A percentile compares a stretch with the other conserved stretches of the same genome.
These are phyloP conservation scores for Boehmeria nivea DNA, from an alignment of 306 rosid species.

Conservation along the genomic window DNA sequence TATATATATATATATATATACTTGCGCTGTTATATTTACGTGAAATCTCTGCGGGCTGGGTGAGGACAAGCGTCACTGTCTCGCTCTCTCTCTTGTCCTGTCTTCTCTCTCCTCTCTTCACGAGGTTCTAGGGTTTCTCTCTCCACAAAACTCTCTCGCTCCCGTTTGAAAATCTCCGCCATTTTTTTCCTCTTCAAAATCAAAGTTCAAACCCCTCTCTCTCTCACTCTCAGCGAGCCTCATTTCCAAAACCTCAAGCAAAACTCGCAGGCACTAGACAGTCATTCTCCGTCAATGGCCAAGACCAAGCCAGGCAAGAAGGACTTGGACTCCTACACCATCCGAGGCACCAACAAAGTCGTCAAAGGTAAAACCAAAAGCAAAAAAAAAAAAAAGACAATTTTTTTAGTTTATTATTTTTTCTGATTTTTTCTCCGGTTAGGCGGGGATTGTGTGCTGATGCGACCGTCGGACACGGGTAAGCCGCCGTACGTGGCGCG, in stretches of 20 bases:
- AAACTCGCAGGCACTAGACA: constrained; percentile 17
- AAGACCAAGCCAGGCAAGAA: constrained; percentile 69
- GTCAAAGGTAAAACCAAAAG: constrained; percentile 60
- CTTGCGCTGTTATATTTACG: no score
- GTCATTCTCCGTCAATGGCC: constrained; percentile 44
- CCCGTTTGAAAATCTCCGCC: not conserved
- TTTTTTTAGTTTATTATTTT: no score
- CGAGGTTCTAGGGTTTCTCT: no score
- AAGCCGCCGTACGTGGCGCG: constrained; percentile 80
- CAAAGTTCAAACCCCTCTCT: no score
- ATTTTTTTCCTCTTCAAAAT: not conserved
- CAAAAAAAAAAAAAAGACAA: not conserved
- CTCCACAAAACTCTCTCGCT: no score
- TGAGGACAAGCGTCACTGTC: no score
- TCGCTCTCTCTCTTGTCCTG: no score
- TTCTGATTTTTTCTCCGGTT: not conserved
- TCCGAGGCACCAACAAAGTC: constrained; percentile 82
- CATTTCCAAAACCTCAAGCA: no score
- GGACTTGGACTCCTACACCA: constrained; percentile 73
- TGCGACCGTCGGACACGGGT: constrained; percentile 73
- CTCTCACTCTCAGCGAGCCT: no score
- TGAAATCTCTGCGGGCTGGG: no score
- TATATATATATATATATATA: no score
- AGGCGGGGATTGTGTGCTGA: constrained; percentile 70
- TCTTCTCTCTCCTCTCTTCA: no score